Base-by-base conservation (phyloP, 2,329 filamentous ascomycete genomes). In the Fusarium fujikuroi region DNA sequence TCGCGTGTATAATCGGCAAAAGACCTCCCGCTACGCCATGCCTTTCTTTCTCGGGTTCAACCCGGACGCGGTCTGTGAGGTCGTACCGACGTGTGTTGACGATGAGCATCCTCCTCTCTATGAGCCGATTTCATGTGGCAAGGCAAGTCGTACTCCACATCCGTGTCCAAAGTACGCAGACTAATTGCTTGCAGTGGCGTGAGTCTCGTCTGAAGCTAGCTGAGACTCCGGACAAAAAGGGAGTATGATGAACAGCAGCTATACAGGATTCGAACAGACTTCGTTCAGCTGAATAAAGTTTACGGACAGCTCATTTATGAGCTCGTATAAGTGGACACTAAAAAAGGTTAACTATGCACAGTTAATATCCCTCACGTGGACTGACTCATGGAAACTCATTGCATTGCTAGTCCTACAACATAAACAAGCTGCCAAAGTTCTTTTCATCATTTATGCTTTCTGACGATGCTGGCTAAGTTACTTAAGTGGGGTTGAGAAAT, bases 91-190 rank as follows among this genome's bases (percentile, higher is more conserved):
- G 5, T 66, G 63, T 19, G 18, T 32, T 11, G 61, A 66, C 6
- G 49, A 36, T 3, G n/a, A 59, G 3, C 61, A 66, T 3, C 63
- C 63, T 39, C 61, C 61, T 2, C 49, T 66, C 4, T 66, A 66
- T 7, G 61, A 66, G 32, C 63, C 63, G 1, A 66, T 66, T 9
- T 66, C 63, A 36, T 66, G 63, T 5, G 63, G 63, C 11, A 40
- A 66, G 61, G 63, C 50, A 39, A 34, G 0, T 36, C 2, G 2
- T 5, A 36, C 7, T 5, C 9, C 2, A 5, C 14, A 0, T 2
- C 0, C 4, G 21, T 7, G 1, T 2, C 4, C 0, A 2, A n/a
- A 2, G 10, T 12, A 5, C 5, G 5, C 2, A 23, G 12, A 23
- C 37, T 65, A 15, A 65, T 4, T 1, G 1, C 1, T 36, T 7